Evolutionary conservation across 176 grass and related monocot species (phyloP).

Genomic region (Tuctoria greenei): DNA sequence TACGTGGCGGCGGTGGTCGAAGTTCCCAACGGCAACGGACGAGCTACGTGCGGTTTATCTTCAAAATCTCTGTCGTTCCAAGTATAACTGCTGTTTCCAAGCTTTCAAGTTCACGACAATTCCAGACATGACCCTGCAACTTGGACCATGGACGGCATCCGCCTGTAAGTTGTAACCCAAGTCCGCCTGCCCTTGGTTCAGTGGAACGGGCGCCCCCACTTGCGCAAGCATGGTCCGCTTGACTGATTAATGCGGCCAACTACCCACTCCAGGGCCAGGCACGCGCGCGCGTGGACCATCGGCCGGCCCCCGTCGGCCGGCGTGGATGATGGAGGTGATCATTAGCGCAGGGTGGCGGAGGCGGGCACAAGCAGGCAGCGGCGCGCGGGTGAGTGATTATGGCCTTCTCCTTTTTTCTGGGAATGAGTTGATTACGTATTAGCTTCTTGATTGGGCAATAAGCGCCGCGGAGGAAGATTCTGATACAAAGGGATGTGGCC

Average conservation of each 20-base stretch:
- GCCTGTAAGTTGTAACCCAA: too few relatives aligned
- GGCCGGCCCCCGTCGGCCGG: background rate
- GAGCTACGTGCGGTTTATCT: background rate
- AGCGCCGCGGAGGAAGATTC: background rate
- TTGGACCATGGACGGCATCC: too few relatives aligned
- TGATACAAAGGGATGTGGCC: background rate
- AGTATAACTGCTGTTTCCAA: background rate
- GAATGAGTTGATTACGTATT: background rate
- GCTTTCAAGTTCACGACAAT: background rate
- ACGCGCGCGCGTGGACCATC: conserved; percentile 26
- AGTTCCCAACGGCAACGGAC: conserved; percentile 5
- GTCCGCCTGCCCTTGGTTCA: background rate
- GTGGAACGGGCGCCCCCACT: too few relatives aligned
- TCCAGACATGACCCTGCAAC: background rate
- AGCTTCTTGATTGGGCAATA: background rate
- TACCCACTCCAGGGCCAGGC: background rate
- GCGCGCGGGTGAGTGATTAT: background rate
- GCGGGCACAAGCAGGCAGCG: background rate
- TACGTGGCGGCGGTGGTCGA: conserved; percentile 31
- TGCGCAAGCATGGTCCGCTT: too few relatives aligned
- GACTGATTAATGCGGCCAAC: conserved; percentile 36
- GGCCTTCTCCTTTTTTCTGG: background rate
- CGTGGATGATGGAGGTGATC: background rate
- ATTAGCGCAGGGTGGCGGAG: background rate
- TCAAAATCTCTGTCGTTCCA: background rate